These are phyloP conservation scores for Pleurotus tuber-regium DNA, from an alignment of 768 basidiomycete genomes.

Conservation along the genomic window DNA sequence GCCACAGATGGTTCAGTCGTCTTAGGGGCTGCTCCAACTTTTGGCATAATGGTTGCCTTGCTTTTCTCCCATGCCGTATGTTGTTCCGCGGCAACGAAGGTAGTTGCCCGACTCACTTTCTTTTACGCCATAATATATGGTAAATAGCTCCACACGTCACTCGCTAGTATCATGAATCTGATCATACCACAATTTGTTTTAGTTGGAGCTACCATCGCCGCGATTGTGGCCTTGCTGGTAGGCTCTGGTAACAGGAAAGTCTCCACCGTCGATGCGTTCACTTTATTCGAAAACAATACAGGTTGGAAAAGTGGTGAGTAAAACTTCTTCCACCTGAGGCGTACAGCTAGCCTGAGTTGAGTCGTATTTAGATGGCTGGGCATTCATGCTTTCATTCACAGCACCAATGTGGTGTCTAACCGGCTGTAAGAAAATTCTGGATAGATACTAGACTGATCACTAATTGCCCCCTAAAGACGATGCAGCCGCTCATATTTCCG, in stretches of 20 bases:
- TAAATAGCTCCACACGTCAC: slow-evolving; percentile 23
- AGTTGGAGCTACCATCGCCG: slow-evolving; percentile 59
- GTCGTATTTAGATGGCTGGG: slow-evolving; percentile 51
- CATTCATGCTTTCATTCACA: slow-evolving; percentile 60
- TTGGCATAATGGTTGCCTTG: slow-evolving; percentile 54
- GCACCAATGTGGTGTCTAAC: slow-evolving; percentile 67
- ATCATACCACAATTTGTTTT: no score
- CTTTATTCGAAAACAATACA: slow-evolving; percentile 58
- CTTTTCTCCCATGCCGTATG: slow-evolving; percentile 54
- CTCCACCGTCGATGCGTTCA: slow-evolving; percentile 57
- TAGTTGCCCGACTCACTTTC: slow-evolving; percentile 56
- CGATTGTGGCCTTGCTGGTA: slow-evolving; percentile 50
- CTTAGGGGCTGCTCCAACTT: slow-evolving; percentile 48
- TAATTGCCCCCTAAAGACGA: no score
- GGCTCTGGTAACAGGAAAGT: slow-evolving; percentile 45
- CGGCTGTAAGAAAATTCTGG: slow-evolving; percentile 61
- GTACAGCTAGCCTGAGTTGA: background rate
- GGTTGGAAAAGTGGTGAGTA: slow-evolving; percentile 53
- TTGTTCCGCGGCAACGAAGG: slow-evolving; percentile 53
- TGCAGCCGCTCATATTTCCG: slow-evolving; percentile 64
- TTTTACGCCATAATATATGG: slow-evolving; percentile 57
- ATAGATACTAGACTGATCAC: no score
- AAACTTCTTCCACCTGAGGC: background rate
- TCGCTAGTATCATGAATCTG: no score
- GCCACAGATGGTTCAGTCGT: slow-evolving; percentile 46